Conservation (phyloP, 176 grass and related monocot species). For the Hyparrhenia diplandra region DNA sequence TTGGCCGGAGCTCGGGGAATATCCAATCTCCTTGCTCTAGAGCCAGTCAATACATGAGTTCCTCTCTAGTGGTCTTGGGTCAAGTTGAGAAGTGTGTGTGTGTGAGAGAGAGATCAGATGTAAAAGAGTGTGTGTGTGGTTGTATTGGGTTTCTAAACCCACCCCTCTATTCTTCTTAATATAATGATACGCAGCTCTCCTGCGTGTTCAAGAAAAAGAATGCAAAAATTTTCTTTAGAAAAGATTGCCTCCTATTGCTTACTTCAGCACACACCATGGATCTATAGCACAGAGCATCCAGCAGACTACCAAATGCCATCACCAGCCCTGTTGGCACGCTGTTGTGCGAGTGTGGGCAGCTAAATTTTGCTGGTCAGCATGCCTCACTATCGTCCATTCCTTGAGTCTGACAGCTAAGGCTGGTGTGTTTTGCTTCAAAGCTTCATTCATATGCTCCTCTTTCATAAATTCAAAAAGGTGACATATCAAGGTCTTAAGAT, state of each 20-base stretch:
- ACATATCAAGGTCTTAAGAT: background rate
- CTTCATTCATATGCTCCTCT: background rate
- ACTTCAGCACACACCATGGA: slow-evolving; percentile 95
- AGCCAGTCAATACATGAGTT: too few relatives aligned
- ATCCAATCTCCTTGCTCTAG: too few relatives aligned
- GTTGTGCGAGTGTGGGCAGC: background rate
- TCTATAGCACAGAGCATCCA: slow-evolving; percentile 66
- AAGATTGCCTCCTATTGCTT: slow-evolving; percentile 69
- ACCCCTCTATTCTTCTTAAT: too few relatives aligned
- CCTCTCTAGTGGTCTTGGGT: too few relatives aligned
- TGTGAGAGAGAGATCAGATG: too few relatives aligned
- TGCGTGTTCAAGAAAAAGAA: too few relatives aligned
- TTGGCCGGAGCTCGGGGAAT: too few relatives aligned
- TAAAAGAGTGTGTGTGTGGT: too few relatives aligned
- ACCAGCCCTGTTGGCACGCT: background rate
- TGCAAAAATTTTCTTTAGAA: background rate
- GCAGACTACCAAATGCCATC: background rate
- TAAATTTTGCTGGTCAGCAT: background rate
- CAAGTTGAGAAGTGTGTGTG: too few relatives aligned
- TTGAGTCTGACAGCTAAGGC: background rate
- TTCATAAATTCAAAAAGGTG: background rate
- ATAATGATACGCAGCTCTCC: too few relatives aligned
- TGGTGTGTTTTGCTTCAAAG: background rate
- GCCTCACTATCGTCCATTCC: background rate
- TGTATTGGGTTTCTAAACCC: too few relatives aligned